Percentiles rank a stretch among this genome's conserved stretches.
phyloP scores from a whole-genome alignment of 306 rosid species.

The Cicer bijugum region DNA sequence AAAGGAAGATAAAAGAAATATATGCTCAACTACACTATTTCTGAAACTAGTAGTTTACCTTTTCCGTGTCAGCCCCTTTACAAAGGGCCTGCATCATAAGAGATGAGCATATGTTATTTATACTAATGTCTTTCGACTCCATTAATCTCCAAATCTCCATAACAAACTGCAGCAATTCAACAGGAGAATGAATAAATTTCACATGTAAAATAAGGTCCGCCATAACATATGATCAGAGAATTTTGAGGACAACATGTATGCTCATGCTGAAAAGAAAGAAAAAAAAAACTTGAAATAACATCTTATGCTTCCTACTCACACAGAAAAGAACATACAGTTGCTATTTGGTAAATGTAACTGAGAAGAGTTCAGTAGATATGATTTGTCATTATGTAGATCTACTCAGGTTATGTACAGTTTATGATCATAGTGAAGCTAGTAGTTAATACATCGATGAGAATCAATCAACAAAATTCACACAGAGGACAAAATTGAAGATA shows the following conservation, averaged over 20 bases:
- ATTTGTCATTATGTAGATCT: slow-evolving; percentile 7
- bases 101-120: slow-evolving; percentile 55
- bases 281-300: background rate
- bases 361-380: slow-evolving; percentile 12
- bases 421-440: slow-evolving; percentile 23
- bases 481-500: background rate
- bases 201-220: slow-evolving; percentile 17
- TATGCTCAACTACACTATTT: slow-evolving; percentile 22
- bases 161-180: slow-evolving; percentile 65
- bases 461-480: slow-evolving; percentile 9
- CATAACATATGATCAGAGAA: slow-evolving; percentile 27
- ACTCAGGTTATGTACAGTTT: background rate
- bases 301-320: slow-evolving; percentile 28
- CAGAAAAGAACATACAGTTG: slow-evolving; percentile 9
- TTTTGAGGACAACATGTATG: slow-evolving; percentile 17
- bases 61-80: slow-evolving; percentile 69
- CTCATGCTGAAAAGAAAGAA: slow-evolving; percentile 6
- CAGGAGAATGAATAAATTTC: slow-evolving; percentile 25
- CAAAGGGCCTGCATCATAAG: slow-evolving; percentile 71
- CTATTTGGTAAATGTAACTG: slow-evolving; percentile 9
- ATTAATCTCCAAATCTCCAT: slow-evolving; percentile 82
- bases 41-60: slow-evolving; percentile 57
- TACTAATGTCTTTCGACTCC: slow-evolving; percentile 61
- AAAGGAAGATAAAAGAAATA: slow-evolving; percentile 24
- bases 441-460: background rate